Evolutionary conservation across 139 green algal species (phyloP).

Genomic region (Pleodorina starrii): DNA sequence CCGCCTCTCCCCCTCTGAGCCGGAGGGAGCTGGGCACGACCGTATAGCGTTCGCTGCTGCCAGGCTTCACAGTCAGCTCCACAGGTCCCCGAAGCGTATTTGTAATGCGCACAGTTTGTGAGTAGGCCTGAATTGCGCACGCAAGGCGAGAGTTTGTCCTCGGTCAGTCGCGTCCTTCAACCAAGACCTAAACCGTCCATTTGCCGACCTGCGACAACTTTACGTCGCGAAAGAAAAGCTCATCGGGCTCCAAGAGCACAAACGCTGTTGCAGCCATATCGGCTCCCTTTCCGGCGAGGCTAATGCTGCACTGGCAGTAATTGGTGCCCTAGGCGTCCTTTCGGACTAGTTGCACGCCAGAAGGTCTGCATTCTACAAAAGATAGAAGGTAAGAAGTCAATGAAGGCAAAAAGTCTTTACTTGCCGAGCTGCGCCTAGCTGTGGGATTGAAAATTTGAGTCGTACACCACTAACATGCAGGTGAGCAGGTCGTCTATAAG

Average conservation of each 20-base stretch:
- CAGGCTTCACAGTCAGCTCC: constrained; percentile 74
- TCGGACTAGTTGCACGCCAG: background rate
- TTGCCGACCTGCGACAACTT: constrained; percentile 54
- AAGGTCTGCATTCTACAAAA: background rate
- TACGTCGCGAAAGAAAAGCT: constrained; percentile 60
- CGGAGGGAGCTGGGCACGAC: constrained; percentile 66
- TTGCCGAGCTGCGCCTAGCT: too few relatives aligned
- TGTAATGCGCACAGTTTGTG: constrained; percentile 67
- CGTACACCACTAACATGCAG: too few relatives aligned
- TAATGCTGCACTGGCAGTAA: too few relatives aligned
- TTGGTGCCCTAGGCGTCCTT: too few relatives aligned
- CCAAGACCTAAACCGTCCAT: too few relatives aligned
- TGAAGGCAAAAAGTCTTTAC: too few relatives aligned
- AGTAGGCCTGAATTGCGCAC: constrained; percentile 73
- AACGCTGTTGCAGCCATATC: constrained; percentile 15
- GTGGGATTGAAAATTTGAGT: too few relatives aligned
- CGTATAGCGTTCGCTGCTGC: constrained; percentile 78
- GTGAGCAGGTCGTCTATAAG: too few relatives aligned
- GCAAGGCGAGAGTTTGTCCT: too few relatives aligned
- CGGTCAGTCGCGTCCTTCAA: too few relatives aligned
- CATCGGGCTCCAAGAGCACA: constrained; percentile 58
- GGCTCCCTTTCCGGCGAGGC: too few relatives aligned
- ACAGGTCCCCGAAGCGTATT: constrained; percentile 73
- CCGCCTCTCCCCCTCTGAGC: constrained; percentile 60
- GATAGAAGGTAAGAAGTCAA: too few relatives aligned